Percentiles rank a stretch among this genome's conserved stretches.
phyloP scores from a whole-genome alignment of 805 yeast genomes.

The Barnettozyma siamensis region DNA sequence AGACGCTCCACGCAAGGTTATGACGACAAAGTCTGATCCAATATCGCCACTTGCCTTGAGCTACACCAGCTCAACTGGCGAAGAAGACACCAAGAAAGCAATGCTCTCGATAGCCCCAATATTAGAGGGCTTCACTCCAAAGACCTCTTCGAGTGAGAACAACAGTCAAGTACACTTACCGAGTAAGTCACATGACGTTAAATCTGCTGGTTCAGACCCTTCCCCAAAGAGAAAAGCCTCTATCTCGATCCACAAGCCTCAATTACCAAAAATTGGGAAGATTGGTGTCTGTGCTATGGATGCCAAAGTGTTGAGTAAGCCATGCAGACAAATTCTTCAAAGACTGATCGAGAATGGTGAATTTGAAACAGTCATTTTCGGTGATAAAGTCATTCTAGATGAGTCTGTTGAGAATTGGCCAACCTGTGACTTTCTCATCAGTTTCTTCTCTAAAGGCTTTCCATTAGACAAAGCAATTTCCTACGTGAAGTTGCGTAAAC shows the following conservation, averaged over 20 bases:
- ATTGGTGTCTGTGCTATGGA: slow-evolving; percentile 99
- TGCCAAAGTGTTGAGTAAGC: slow-evolving; percentile 90
- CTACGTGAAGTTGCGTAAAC: slow-evolving; percentile 84
- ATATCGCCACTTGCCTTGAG: slow-evolving; percentile 28
- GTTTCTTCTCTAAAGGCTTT: slow-evolving; percentile 93
- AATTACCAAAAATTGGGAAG: slow-evolving; percentile 73
- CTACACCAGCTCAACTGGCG: slow-evolving; percentile 10
- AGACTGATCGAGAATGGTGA: slow-evolving; percentile 88
- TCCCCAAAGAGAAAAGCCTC: slow-evolving; percentile 17
- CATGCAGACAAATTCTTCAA: slow-evolving; percentile 86
- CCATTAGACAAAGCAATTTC: slow-evolving; percentile 93
- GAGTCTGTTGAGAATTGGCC: slow-evolving; percentile 98
- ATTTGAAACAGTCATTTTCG: slow-evolving; percentile 93
- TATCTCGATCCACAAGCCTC: slow-evolving; percentile 27
- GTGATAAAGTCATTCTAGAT: slow-evolving; percentile 93
- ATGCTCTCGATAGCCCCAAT: slow-evolving; percentile 80
- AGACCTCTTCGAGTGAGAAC: slow-evolving; percentile 51
- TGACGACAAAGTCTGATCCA: slow-evolving; percentile 17
- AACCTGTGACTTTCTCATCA: slow-evolving; percentile 89
- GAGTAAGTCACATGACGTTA: slow-evolving; percentile 13
- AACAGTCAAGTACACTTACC: slow-evolving; percentile 24
- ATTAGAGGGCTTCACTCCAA: slow-evolving; percentile 66
- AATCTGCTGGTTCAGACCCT: slow-evolving; percentile 4
- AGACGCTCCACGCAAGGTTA: slow-evolving; percentile 5
- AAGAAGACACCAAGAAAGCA: slow-evolving; percentile 43